phyloP scores from a whole-genome alignment of 192 early-diverging fungal genomes.

The Entomortierella parvispora region DNA sequence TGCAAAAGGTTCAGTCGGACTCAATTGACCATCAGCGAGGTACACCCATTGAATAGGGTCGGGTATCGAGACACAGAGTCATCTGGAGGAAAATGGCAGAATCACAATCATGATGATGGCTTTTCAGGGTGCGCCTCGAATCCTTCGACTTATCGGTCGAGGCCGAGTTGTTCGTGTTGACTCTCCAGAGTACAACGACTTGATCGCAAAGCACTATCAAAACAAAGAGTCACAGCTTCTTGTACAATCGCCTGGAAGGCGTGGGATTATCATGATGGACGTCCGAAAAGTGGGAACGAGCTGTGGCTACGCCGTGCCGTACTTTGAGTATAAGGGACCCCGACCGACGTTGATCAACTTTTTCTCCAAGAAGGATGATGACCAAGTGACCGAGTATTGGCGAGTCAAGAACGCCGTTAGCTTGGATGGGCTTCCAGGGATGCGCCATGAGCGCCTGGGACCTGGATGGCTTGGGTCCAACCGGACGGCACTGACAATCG shows the following conservation, averaged over 20 bases:
- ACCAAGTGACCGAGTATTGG: conserved; percentile 46
- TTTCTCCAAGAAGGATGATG: conserved; percentile 49
- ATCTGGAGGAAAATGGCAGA: conserved; percentile 70
- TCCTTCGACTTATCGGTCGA: conserved; percentile 69
- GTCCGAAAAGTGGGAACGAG: conserved; percentile 61
- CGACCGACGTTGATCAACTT: conserved; percentile 58
- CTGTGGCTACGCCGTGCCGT: conserved; percentile 68
- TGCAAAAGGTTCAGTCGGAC: not conserved
- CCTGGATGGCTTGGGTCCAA: no score
- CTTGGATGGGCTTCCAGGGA: conserved; percentile 62
- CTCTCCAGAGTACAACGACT: conserved; percentile 54
- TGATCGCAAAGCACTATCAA: conserved; percentile 58
- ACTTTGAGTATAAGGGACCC: conserved; percentile 60
- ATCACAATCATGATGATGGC: conserved; percentile 75
- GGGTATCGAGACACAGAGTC: conserved; percentile 69
- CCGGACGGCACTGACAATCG: no score
- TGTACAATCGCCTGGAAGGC: conserved; percentile 48
- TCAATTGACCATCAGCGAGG: not conserved
- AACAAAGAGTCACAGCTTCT: conserved; percentile 21
- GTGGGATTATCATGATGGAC: conserved; percentile 65
- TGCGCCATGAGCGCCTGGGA: conserved; percentile 17
- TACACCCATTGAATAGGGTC: conserved; percentile 32
- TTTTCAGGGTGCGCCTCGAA: conserved; percentile 71
- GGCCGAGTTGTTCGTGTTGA: conserved; percentile 61
- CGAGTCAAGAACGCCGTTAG: conserved; percentile 50